Percentiles rank a stretch among this genome's conserved stretches.
Evolutionary conservation across 2,329 filamentous ascomycete genomes (phyloP).

Genomic region (Aspergillus arachidicola): DNA sequence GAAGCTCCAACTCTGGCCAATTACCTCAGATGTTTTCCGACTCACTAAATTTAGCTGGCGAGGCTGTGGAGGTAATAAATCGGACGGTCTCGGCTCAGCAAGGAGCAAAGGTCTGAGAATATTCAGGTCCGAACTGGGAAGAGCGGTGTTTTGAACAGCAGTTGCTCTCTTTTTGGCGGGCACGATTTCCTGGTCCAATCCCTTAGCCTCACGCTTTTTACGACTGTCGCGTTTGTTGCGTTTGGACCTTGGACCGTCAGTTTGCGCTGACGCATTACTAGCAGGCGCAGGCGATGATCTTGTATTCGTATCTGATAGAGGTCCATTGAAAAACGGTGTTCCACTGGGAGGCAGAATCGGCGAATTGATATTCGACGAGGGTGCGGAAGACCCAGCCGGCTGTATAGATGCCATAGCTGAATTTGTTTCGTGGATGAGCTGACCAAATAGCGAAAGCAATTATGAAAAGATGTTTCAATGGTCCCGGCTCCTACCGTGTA

Average conservation of each 20-base stretch:
- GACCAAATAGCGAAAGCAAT: not conserved
- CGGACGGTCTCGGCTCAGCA: conserved; percentile 42
- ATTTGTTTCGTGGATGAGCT: not conserved
- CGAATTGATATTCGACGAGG: conserved; percentile 42
- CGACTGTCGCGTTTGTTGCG: conserved; percentile 48
- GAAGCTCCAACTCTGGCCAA: conserved; percentile 43
- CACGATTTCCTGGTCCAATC: conserved; percentile 39
- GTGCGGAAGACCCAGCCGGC: conserved; percentile 36
- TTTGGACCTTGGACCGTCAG: conserved; percentile 37
- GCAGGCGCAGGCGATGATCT: conserved; percentile 39
- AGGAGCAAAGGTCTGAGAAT: conserved; percentile 45
- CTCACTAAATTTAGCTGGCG: conserved; percentile 44
- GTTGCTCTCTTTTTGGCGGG: conserved; percentile 40
- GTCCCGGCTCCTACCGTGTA: not conserved
- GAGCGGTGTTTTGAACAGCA: conserved; percentile 32
- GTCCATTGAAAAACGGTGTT: conserved; percentile 31
- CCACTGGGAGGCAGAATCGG: conserved; percentile 32
- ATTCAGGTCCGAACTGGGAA: conserved; percentile 41
- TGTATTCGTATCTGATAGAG: conserved; percentile 32
- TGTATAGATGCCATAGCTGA: conserved; percentile 36
- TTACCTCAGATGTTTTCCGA: conserved; percentile 37
- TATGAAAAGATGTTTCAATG: not conserved
- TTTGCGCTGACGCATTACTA: conserved; percentile 31
- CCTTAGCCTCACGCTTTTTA: conserved; percentile 48
- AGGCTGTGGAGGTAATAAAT: conserved; percentile 40